Evolutionary conservation across 306 rosid species (phyloP).

Genomic region (Adenanthera pavonina): DNA sequence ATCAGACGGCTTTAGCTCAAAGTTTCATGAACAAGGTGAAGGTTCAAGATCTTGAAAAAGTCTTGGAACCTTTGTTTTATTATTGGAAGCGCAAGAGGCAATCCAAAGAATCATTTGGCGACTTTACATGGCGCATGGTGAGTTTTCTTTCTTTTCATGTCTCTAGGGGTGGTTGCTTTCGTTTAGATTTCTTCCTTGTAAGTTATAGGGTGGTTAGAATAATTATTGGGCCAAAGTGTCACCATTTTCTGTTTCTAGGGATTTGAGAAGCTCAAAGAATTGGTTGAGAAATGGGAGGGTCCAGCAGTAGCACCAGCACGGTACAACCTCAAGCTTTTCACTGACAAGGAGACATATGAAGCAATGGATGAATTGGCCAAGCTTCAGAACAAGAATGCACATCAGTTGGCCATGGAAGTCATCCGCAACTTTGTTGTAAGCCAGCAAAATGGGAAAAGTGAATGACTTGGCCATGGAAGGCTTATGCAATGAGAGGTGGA

Average conservation of each 20-base stretch:
- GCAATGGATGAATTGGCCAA: slow-evolving; percentile 78
- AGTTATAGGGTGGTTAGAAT: slow-evolving; percentile 14
- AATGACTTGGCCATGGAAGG: slow-evolving; percentile 49
- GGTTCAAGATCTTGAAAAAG: slow-evolving; percentile 87
- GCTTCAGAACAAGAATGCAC: slow-evolving; percentile 88
- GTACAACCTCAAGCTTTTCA: slow-evolving; percentile 81
- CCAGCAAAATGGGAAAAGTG: slow-evolving; percentile 79
- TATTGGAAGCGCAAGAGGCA: slow-evolving; percentile 88
- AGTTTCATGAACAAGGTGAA: slow-evolving; percentile 92
- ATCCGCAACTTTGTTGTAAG: slow-evolving; percentile 83
- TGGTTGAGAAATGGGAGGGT: slow-evolving; percentile 90
- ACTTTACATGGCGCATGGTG: slow-evolving; percentile 80
- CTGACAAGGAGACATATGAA: slow-evolving; percentile 85
- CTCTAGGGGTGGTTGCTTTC: not conserved
- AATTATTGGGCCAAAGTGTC: slow-evolving; percentile 33
- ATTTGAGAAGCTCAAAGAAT: slow-evolving; percentile 79
- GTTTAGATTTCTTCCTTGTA: not conserved
- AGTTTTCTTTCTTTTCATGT: slow-evolving; percentile 31
- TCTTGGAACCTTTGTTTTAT: slow-evolving; percentile 89
- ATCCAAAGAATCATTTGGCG: slow-evolving; percentile 92
- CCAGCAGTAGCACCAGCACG: slow-evolving; percentile 67
- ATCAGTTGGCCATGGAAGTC: slow-evolving; percentile 90
- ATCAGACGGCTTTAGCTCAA: slow-evolving; percentile 81
- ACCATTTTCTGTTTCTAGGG: slow-evolving; percentile 64
- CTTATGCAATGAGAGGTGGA: slow-evolving; percentile 31